Base-by-base conservation (phyloP, 805 yeast genomes). In the Isabelozyma heimii region DNA sequence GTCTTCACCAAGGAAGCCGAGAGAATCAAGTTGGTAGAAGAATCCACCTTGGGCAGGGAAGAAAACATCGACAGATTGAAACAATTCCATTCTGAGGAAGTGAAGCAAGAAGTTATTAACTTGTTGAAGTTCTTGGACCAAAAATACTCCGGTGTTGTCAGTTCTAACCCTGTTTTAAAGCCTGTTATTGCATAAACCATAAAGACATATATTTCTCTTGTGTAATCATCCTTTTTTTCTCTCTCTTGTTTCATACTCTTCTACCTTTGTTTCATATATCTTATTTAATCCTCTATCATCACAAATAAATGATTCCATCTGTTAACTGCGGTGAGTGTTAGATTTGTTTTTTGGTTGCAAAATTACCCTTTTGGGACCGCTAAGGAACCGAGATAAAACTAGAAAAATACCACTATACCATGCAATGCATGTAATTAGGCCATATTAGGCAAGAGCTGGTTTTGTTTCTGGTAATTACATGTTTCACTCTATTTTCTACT, bases 1-100 rank as follows among this genome's bases (percentile, higher is more conserved):
- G 87, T 89, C 20, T 89, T 90, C 65, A 67, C 79, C 47, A 86
- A 87, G 66, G 96, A 90, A 63, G 76, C 79, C 51, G 95, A 87
- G 64, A 80, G 85, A 65, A 80, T 83, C 52, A 84, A 82, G 65
- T 73, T 87, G 61, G 82, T 81, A 55, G 77, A 75, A 65, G 87
- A 87, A 63, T 82, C 90, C 48, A 88, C 96, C 26, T 73, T 89
- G 60, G 96, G 95, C 50, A 85, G 94, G 76, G 96, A 88, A 67
- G 90, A 85, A 66, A 83, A 84, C 68, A 76, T 85, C 62, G 92
- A 87, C 56, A 78, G 85, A 65, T 74, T 82, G 67, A 87, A 83
- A 67, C 97, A 89, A 70, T 90, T 91, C 70, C 86, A 83, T 57
- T 75, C 75, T 50, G 87, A 79, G 14, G 91, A 84, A 52, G 75